These are phyloP conservation scores for Solanum piurae DNA, from an alignment of 257 asterid species.

Conservation along the genomic window DNA sequence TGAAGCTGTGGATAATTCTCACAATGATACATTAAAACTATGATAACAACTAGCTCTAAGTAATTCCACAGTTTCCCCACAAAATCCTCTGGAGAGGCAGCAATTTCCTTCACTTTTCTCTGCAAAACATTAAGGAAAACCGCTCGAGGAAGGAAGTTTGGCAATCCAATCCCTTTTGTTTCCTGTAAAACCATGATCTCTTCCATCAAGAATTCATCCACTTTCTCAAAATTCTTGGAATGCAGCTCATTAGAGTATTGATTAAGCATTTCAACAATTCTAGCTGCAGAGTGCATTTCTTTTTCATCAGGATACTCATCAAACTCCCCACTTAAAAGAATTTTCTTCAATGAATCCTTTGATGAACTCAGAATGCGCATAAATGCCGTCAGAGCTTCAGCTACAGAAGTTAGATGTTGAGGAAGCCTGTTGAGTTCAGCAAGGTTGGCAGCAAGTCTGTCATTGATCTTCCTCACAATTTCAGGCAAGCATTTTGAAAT, in stretches of 20 bases:
- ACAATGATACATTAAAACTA: neutral
- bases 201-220: neutral
- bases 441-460: neutral
- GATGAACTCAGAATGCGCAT: neutral
- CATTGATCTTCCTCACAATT: neutral
- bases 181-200: neutral
- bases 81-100: neutral
- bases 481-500: neutral
- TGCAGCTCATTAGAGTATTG: neutral
- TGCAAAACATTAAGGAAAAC: neutral
- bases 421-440: neutral
- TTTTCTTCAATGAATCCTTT: neutral
- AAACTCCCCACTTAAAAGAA: neutral
- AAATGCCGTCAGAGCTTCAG: slow-evolving; percentile 2
- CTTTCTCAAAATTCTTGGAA: neutral
- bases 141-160: neutral
- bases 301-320: neutral
- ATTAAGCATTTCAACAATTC: slow-evolving; percentile 2
- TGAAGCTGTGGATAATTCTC: neutral
- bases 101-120: neutral
- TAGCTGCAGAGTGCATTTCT: slow-evolving; percentile 4
- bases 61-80: neutral
- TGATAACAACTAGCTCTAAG: neutral
- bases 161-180: neutral
- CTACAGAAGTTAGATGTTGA: neutral